Conservation (phyloP, 352 stramenopile species). For the Phytophthora cryptogea region DNA sequence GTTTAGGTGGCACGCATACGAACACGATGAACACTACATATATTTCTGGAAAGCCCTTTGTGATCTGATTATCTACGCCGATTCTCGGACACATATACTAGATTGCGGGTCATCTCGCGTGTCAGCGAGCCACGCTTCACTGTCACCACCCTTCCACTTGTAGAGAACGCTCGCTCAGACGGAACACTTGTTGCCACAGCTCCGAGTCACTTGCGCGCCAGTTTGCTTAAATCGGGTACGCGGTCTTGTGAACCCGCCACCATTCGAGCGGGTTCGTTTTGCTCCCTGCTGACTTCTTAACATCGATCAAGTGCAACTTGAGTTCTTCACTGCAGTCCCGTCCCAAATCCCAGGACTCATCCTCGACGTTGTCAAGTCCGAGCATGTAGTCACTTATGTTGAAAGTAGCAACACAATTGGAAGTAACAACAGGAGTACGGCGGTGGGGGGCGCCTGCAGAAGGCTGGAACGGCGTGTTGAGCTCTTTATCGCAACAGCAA, state of each 20-base stretch:
- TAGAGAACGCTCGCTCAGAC: conserved; percentile 15
- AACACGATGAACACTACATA: no score
- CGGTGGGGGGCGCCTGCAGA: neutral
- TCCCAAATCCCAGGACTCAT: neutral
- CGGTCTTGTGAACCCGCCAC: conserved; percentile 1
- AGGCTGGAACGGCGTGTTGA: neutral
- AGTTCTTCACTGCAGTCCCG: conserved; percentile 3
- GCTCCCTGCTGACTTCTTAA: neutral
- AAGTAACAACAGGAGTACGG: neutral
- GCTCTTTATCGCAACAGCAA: neutral
- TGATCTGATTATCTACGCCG: neutral
- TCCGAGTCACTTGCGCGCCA: conserved; percentile 8
- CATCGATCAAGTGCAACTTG: conserved; percentile 8
- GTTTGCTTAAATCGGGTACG: conserved; percentile 5
- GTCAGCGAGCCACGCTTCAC: conserved; percentile 8
- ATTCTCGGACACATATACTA: conserved; percentile 13
- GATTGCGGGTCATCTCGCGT: conserved; percentile 4
- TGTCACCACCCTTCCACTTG: conserved; percentile 12
- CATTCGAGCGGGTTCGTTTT: conserved; percentile 1
- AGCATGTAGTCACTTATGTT: conserved; percentile 1
- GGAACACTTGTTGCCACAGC: conserved; percentile 15
- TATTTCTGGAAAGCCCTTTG: neutral
- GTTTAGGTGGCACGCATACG: no score
- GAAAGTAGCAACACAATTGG: neutral
- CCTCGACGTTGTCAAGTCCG: neutral